These are phyloP conservation scores for Sarocladiaceae sp. DNA, from an alignment of 2,329 filamentous ascomycete species.

Conservation along the genomic window DNA sequence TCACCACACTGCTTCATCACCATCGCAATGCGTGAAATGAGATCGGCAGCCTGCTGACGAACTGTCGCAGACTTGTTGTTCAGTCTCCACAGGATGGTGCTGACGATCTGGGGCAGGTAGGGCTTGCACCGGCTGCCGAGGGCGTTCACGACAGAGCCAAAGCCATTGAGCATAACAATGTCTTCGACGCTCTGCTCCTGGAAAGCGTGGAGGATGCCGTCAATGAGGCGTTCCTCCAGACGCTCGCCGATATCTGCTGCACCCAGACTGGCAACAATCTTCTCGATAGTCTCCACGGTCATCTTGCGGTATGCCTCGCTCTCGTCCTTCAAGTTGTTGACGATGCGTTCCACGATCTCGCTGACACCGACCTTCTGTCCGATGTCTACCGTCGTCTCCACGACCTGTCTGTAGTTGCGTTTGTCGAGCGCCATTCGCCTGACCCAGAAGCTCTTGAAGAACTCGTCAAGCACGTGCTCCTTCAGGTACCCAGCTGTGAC, in stretches of 20 bases:
- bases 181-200: slow-evolving; percentile 98
- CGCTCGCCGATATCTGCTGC: slow-evolving; percentile 92
- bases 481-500: slow-evolving; percentile 94
- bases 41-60: slow-evolving; percentile 91
- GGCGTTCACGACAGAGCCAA: slow-evolving; percentile 95
- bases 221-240: slow-evolving; percentile 88
- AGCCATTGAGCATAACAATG: slow-evolving; percentile 92
- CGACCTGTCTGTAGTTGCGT: slow-evolving; percentile 95
- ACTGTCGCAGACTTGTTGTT: slow-evolving; percentile 99
- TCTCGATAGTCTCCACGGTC: slow-evolving; percentile 97
- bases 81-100: slow-evolving; percentile 90
- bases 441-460: slow-evolving; percentile 99
- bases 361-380: slow-evolving; percentile 97
- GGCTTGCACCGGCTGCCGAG: slow-evolving; percentile 91
- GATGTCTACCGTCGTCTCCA: slow-evolving; percentile 95
- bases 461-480: slow-evolving; percentile 90
- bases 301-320: slow-evolving; percentile 98
- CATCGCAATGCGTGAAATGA: slow-evolving; percentile 95
- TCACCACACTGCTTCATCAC: slow-evolving; percentile 99
- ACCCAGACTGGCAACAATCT: slow-evolving; percentile 87
- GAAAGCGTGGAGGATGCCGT: slow-evolving; percentile 93
- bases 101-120: slow-evolving; percentile 94
- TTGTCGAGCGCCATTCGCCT: slow-evolving; percentile 95
- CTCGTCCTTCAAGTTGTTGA: slow-evolving; percentile 95
- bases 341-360: slow-evolving; percentile 90